Evolutionary conservation across 192 early-diverging fungal genomes (phyloP).

Genomic region (Phlyctochytrium bullatum): DNA sequence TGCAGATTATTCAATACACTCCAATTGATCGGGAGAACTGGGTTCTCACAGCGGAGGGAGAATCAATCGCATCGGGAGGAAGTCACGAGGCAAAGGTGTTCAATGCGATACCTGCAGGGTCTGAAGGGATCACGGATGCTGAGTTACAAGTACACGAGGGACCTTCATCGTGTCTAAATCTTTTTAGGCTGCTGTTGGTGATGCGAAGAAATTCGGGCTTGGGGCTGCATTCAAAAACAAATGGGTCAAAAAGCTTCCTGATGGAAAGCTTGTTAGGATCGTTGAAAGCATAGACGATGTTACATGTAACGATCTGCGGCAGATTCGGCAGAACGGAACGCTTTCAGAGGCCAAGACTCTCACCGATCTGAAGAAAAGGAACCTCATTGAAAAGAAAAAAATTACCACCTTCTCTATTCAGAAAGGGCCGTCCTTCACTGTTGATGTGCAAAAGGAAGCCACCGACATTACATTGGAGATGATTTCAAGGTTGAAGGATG

Average conservation of each 20-base stretch:
- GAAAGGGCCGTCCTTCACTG: slow-evolving; percentile 89
- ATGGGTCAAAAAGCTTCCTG: slow-evolving; percentile 86
- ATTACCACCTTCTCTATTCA: slow-evolving; percentile 72
- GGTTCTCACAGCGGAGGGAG: slow-evolving; percentile 85
- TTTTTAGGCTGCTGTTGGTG: not conserved
- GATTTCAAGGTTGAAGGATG: slow-evolving; percentile 59
- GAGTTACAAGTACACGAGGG: slow-evolving; percentile 65
- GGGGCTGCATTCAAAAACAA: slow-evolving; percentile 96
- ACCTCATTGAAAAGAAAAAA: slow-evolving; percentile 41
- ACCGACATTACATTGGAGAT: slow-evolving; percentile 95
- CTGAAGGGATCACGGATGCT: slow-evolving; percentile 79
- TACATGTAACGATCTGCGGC: slow-evolving; percentile 70
- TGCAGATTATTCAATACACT: slow-evolving; percentile 79
- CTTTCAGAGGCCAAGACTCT: slow-evolving; percentile 64
- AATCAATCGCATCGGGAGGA: slow-evolving; percentile 78
- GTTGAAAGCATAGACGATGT: slow-evolving; percentile 83
- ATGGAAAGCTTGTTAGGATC: slow-evolving; percentile 65
- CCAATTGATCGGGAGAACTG: slow-evolving; percentile 77
- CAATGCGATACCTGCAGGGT: slow-evolving; percentile 75
- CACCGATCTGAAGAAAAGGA: slow-evolving; percentile 58
- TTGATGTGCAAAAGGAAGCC: slow-evolving; percentile 80
- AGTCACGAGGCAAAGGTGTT: slow-evolving; percentile 94
- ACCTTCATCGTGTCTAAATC: not conserved
- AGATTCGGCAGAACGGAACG: slow-evolving; percentile 61
- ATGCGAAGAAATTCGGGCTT: slow-evolving; percentile 76